Percentiles rank a stretch among this genome's conserved stretches.
These are phyloP conservation scores for Cystofilobasidium capitatum DNA, from an alignment of 768 basidiomycete species.

Conservation along the genomic window DNA sequence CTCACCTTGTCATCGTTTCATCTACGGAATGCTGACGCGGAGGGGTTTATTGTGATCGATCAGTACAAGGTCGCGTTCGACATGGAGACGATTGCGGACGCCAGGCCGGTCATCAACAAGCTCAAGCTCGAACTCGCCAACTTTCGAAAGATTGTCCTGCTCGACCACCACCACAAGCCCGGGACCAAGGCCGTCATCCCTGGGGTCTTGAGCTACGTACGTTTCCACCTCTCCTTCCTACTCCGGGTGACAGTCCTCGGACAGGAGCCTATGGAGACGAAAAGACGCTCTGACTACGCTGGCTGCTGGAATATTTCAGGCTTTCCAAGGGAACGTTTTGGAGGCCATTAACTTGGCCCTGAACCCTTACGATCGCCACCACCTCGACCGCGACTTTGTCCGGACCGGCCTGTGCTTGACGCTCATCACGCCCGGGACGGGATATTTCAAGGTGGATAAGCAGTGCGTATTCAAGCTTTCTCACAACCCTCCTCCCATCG, in stretches of 20 bases:
- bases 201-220: constrained; percentile 39
- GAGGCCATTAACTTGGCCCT: constrained; percentile 88
- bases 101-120: constrained; percentile 74
- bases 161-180: constrained; percentile 77
- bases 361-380: constrained; percentile 86
- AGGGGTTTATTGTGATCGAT: constrained; percentile 41
- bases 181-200: constrained; percentile 35
- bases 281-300: neutral
- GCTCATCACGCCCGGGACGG: constrained; percentile 84
- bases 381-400: constrained; percentile 82
- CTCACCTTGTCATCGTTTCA: neutral
- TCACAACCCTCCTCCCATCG: neutral
- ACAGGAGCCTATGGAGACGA: neutral
- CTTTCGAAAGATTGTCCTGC: constrained; percentile 80
- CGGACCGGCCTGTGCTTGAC: constrained; percentile 76
- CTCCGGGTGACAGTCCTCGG: neutral
- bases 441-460: constrained; percentile 86
- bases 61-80: constrained; percentile 85
- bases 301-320: constrained; percentile 54
- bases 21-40: neutral
- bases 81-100: constrained; percentile 74
- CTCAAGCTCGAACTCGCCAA: constrained; percentile 70
- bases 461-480: constrained; percentile 30
- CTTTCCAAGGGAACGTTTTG: constrained; percentile 89
- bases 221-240: constrained; percentile 11